Percentiles rank a stretch among this genome's conserved stretches.
phyloP scores from a whole-genome alignment of 106 monocot species.

The Dactylorhiza incarnata region DNA sequence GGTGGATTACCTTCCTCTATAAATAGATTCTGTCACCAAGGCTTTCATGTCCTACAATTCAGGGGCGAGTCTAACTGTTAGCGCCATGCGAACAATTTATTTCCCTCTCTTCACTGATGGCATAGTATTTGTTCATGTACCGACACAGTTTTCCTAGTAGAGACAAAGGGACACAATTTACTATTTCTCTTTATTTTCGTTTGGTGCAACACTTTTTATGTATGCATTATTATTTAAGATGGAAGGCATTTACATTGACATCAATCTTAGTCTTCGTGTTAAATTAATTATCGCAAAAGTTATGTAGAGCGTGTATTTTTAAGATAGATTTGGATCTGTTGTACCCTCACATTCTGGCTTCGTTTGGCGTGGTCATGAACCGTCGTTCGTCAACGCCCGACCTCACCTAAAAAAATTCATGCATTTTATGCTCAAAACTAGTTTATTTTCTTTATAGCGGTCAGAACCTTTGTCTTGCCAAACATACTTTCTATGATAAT shows the following conservation, averaged over 20 bases:
- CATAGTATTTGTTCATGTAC: background rate
- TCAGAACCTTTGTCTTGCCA: no score
- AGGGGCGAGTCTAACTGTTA: no score
- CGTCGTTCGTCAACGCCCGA: no score
- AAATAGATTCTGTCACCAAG: background rate
- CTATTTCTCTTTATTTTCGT: background rate
- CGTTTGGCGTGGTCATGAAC: no score
- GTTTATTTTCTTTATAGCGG: no score
- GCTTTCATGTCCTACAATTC: background rate
- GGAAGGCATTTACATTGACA: background rate
- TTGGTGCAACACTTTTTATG: background rate
- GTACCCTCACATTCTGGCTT: no score
- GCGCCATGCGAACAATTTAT: background rate
- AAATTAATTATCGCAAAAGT: background rate
- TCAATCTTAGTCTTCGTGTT: background rate
- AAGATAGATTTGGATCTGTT: no score
- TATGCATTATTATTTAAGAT: background rate
- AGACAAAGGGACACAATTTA: background rate
- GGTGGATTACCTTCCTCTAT: background rate
- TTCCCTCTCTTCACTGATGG: background rate
- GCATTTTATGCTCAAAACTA: no score
- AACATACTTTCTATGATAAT: no score
- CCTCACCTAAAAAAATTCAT: no score
- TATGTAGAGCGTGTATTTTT: background rate
- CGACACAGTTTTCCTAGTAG: background rate